A percentile compares a stretch with the other conserved stretches of the same genome.
Evolutionary conservation across 441 rosid species (phyloP).

Genomic region (Sinapis alba): DNA sequence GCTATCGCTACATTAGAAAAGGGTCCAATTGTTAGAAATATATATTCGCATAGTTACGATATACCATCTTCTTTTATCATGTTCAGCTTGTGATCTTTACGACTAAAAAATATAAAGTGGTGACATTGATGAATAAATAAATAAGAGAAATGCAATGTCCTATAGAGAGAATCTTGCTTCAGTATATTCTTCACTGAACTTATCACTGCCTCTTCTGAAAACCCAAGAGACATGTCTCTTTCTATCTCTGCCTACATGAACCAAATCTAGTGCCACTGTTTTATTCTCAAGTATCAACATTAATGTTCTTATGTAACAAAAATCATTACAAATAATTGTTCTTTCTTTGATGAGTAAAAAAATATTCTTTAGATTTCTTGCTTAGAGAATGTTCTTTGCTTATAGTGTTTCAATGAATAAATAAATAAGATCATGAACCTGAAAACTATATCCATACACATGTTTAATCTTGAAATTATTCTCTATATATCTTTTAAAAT

Average conservation of each 20-base stretch:
- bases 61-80: conserved; percentile 1
- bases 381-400: neutral
- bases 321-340: neutral
- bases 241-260: neutral
- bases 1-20: neutral
- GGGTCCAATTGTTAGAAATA: conserved; percentile 2
- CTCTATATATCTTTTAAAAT: neutral
- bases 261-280: conserved; percentile 15
- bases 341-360: neutral
- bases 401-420: neutral
- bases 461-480: neutral
- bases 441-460: too few relatives aligned
- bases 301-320: neutral
- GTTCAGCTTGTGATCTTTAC: conserved; percentile 18
- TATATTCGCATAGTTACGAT: neutral
- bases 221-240: conserved; percentile 26
- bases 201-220: conserved; percentile 31
- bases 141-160: conserved; percentile 5
- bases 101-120: neutral
- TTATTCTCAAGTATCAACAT: neutral
- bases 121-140: conserved; percentile 7
- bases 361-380: neutral
- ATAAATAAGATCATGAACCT: too few relatives aligned
- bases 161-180: conserved; percentile 22
- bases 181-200: conserved; percentile 20